phyloP scores from a whole-genome alignment of 768 basidiomycete species.

The Boletus rex-veris region DNA sequence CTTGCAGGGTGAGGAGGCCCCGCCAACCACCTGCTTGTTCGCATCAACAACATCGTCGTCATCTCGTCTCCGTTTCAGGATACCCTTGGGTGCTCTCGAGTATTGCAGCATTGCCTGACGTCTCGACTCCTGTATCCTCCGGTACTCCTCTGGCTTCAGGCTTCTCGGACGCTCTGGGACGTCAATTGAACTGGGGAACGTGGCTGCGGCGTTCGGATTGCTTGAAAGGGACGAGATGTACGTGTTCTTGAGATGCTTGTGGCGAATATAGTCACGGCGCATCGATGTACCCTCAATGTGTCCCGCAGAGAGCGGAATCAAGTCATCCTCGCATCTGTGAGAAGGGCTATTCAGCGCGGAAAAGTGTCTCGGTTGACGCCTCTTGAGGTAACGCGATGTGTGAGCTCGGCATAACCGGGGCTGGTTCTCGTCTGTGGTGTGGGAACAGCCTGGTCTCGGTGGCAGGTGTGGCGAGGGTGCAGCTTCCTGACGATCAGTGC shows the following conservation, averaged over 20 bases:
- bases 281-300: conserved; percentile 25
- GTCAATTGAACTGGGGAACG: conserved; percentile 18
- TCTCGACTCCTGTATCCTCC: conserved; percentile 21
- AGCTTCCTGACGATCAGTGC: conserved; percentile 2
- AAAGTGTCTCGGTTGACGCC: conserved; percentile 1
- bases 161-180: conserved; percentile 15
- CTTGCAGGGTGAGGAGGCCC: conserved; percentile 14
- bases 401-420: neutral
- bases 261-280: conserved; percentile 26
- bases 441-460: neutral
- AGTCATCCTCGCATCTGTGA: conserved; percentile 20
- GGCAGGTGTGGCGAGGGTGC: neutral
- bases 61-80: conserved; percentile 29
- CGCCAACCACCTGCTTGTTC: neutral
- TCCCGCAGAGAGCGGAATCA: conserved; percentile 13
- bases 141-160: conserved; percentile 24
- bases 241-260: conserved; percentile 29
- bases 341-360: neutral
- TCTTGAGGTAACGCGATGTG: conserved; percentile 7
- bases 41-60: conserved; percentile 15
- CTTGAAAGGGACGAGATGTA: conserved; percentile 24
- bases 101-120: conserved; percentile 28
- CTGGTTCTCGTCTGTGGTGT: conserved; percentile 12
- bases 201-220: conserved; percentile 4
- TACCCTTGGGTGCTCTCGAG: conserved; percentile 23